These are phyloP conservation scores for Sporisorium scitamineum DNA, from an alignment of 1,284 basidiomycete genomes.

Conservation along the genomic window DNA sequence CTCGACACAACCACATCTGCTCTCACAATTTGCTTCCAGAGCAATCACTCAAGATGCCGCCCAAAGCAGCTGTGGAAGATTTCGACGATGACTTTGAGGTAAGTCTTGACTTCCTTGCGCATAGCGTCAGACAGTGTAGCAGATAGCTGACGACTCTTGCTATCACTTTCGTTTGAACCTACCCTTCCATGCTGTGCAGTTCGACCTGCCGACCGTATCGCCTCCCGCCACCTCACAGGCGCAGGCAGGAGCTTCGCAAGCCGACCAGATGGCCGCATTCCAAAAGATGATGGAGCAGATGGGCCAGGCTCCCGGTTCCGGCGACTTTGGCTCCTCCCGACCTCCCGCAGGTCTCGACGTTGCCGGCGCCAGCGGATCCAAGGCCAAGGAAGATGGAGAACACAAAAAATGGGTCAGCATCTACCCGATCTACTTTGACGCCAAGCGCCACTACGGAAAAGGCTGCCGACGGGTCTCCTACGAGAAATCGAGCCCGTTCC, in stretches of 20 bases:
- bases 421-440: conserved; percentile 97
- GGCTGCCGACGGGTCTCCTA: conserved; percentile 85
- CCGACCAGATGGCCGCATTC: conserved; percentile 57
- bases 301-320: conserved; percentile 47
- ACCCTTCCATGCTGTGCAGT: conserved; percentile 25
- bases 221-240: conserved; percentile 43
- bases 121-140: not conserved
- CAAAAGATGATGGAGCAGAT: conserved; percentile 65
- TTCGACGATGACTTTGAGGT: conserved; percentile 69
- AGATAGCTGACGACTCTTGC: conserved; percentile 3
- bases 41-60: conserved; percentile 38
- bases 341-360: conserved; percentile 12
- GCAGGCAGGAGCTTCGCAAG: conserved; percentile 29
- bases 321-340: conserved; percentile 37
- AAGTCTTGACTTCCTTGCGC: conserved; percentile 9
- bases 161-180: not conserved
- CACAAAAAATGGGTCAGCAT: conserved; percentile 85
- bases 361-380: conserved; percentile 28
- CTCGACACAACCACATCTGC: not conserved
- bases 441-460: conserved; percentile 85
- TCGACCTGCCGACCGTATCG: conserved; percentile 58
- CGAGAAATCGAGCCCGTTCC: conserved; percentile 89
- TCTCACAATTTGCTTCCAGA: not conserved
- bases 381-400: conserved; percentile 46
- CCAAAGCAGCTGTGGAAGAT: conserved; percentile 62